A percentile compares a stretch with the other conserved stretches of the same genome.
These are phyloP conservation scores for Xylaria cubensis DNA, from an alignment of 495 filamentous ascomycete genomes.

Conservation along the genomic window DNA sequence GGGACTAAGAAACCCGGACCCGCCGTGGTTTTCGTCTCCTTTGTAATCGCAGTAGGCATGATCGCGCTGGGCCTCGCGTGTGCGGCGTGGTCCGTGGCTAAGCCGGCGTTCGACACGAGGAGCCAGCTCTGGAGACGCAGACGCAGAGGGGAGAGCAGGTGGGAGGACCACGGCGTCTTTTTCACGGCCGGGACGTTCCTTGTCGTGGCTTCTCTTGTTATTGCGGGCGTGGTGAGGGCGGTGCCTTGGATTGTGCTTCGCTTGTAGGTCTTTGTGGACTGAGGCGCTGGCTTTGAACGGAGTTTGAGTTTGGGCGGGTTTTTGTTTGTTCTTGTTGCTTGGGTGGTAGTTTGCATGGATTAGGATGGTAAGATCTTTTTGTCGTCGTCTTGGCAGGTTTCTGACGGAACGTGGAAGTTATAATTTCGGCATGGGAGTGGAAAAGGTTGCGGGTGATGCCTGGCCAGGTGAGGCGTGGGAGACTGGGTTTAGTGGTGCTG, in stretches of 20 bases:
- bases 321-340: not conserved
- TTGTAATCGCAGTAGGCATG: slow-evolving; percentile 29
- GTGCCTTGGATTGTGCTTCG: not conserved
- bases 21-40: slow-evolving; percentile 6
- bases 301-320: not conserved
- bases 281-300: not conserved
- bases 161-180: slow-evolving; percentile 35
- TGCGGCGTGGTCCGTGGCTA: slow-evolving; percentile 37
- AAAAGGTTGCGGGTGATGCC: not conserved
- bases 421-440: not conserved
- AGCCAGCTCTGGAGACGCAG: slow-evolving; percentile 41
- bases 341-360: not conserved
- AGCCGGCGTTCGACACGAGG: slow-evolving; percentile 38
- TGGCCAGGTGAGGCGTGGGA: not conserved
- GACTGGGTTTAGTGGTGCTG: not conserved
- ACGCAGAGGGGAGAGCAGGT: slow-evolving; percentile 34
- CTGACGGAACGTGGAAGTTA: not conserved
- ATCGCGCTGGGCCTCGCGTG: slow-evolving; percentile 31
- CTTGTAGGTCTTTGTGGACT: not conserved
- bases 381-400: not conserved
- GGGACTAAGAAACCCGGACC: not conserved
- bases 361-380: not conserved
- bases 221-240: not conserved
- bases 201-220: slow-evolving; percentile 2
- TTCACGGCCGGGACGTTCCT: slow-evolving; percentile 32